Evolutionary conservation across 2,329 filamentous ascomycete genomes (phyloP), one percentile per base, ranked within the genome.

Genomic region (Colletotrichum nymphaeae): DNA sequence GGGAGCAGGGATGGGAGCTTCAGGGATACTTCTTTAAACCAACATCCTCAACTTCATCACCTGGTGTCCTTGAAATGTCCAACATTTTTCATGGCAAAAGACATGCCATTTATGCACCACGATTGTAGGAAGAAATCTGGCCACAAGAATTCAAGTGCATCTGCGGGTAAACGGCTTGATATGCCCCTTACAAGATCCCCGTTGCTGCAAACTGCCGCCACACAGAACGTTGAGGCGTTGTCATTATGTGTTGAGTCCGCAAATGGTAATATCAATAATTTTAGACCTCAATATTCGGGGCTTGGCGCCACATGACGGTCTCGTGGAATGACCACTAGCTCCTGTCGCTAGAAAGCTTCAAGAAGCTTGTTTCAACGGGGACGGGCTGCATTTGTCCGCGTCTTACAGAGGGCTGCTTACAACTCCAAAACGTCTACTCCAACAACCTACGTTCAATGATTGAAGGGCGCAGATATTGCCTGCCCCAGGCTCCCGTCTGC

Each of bases 1-100:
- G 7, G 26, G 7, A 30, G 22, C 69, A 63, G 58, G 69, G 69
- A 37, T 69, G 46, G 30, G 16, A 32, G 42, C 46, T 46, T 42
- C 30, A 11, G 4, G n/a, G 9, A 19, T 19, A 64, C 53, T n/a
- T n/a, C 16, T 26, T 30, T 4, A 6, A 24, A 35, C 11, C 14
- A 59, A 11, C 14, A 26, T 49, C 42, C 16, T 49, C 19, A 49
- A 49, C 42, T 49, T n/a, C 42, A 9, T 49, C 42, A n/a, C 42
- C 19, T 16, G n/a, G 16, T 49, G 42, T 49, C 19, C 19, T 49
- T 9, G 42, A n/a, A n/a, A n/a, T 49, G 42, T 49, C 19, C 19
- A 49, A 49, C 19, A 49, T 49, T 1, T n/a, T 19, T 9, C 7
- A 49, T 49, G 42, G 6, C 8, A 49, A n/a, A n/a, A 9, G 19